phyloP scores from a whole-genome alignment of 148 eudicot genomes.

The Chenopodium formosanum region DNA sequence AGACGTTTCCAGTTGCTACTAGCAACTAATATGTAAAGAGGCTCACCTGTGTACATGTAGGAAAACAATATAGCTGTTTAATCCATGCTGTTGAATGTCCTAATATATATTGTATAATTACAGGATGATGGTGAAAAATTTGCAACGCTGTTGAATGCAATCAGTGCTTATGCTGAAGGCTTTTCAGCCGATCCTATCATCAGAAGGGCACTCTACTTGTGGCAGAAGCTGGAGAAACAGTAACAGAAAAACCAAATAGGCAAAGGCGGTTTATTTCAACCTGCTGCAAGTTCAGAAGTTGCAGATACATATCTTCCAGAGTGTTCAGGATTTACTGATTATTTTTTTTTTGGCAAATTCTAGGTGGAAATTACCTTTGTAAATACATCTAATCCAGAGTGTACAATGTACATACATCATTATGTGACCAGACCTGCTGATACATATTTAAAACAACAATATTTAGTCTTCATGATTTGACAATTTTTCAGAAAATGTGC shows the following conservation, averaged over 20 bases:
- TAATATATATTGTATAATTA: conserved; percentile 9
- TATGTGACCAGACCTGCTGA: neutral
- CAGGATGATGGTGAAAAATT: conserved; percentile 96
- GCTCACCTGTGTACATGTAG: too few species aligned
- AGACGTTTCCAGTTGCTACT: too few species aligned
- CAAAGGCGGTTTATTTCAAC: neutral
- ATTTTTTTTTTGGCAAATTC: neutral
- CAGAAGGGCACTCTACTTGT: conserved; percentile 68
- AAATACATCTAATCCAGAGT: neutral
- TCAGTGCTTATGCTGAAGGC: conserved; percentile 95
- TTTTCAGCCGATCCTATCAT: conserved; percentile 83
- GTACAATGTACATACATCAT: neutral
- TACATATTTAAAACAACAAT: neutral
- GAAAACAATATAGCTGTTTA: neutral
- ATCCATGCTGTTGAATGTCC: neutral
- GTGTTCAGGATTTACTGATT: neutral
- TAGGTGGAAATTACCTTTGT: neutral
- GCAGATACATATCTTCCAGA: neutral
- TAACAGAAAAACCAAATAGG: neutral
- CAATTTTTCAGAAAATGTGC: neutral
- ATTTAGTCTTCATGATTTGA: neutral
- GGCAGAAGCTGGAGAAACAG: conserved; percentile 69
- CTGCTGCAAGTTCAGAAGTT: conserved; percentile 1
- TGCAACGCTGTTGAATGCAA: conserved; percentile 74
- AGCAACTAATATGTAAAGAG: too few species aligned